Percentiles rank a stretch among this genome's conserved stretches.
phyloP scores from a whole-genome alignment of 2,329 filamentous ascomycete genomes.

The Rhynchosporium secalis region DNA sequence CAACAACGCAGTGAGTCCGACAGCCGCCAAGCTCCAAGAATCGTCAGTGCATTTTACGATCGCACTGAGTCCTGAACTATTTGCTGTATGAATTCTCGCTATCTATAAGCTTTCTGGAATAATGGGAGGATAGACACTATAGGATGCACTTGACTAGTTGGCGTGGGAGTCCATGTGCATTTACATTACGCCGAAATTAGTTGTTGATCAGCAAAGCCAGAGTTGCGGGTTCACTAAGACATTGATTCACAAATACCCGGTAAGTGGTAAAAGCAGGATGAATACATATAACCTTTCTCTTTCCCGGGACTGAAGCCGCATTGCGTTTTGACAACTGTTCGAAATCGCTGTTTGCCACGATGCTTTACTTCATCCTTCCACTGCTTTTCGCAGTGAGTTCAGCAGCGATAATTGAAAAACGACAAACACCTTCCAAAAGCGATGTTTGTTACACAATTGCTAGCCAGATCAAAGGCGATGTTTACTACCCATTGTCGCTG shows the following conservation, averaged over 20 bases:
- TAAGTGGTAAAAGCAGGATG: neutral
- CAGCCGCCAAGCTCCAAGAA: too few species aligned
- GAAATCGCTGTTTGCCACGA: neutral
- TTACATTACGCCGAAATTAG: neutral
- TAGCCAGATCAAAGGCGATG: neutral
- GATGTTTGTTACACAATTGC: neutral
- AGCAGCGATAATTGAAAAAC: neutral
- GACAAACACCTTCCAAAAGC: neutral
- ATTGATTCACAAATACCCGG: neutral
- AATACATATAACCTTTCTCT: neutral
- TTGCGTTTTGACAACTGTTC: too few species aligned
- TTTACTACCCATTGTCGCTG: slow-evolving; percentile 1
- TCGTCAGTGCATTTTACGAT: too few species aligned
- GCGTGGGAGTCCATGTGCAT: too few species aligned
- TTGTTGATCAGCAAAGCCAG: neutral
- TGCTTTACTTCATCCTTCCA: neutral
- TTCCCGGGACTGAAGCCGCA: neutral
- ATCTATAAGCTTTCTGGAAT: too few species aligned
- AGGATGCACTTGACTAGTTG: too few species aligned
- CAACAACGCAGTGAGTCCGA: too few species aligned
- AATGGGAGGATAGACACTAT: too few species aligned
- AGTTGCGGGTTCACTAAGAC: neutral
- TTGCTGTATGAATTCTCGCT: too few species aligned
- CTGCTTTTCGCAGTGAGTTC: neutral
- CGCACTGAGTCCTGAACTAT: too few species aligned